Base-by-base conservation (phyloP, 345 rosid species). In the rapeseed (Brassica napus) region DNA sequence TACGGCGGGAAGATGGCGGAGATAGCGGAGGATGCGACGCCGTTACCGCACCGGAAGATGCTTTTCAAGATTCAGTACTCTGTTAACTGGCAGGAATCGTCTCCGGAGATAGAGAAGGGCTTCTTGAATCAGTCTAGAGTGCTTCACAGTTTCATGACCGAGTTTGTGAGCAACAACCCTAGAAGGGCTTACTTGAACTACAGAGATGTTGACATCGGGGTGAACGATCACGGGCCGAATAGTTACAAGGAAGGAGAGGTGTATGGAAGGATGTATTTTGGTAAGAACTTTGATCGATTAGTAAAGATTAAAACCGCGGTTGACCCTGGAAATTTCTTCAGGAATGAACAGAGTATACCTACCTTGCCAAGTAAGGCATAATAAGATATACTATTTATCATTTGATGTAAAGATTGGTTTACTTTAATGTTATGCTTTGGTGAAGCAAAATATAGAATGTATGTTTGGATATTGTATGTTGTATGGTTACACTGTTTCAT, bases 1-100 rank as follows among this genome's bases (percentile, higher is more conserved):
- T 90, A 90, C 2, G 97, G 97, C 0, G 94, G 96, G 1, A 84
- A n/a, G 79, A 87, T 89, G 94, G 71, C 68, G 1, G 84, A 89
- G 66, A 68, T 91, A 5, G 32, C 85, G 0, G 66, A 47, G 9
- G 4, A 74, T 0, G 87, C 80, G 0, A 80, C 89, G 21, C 90
- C 96, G 0, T 89, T 86, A 1, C 93, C 98, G 0, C 98, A 93
- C 1, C 49, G 97, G 4, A 82, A 93, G 0, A 89, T 86, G 26
- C 59, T 93, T 63, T 89, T 28, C 64, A 88, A 86, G 82, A 74
- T 92, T 18, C 85, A 85, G 63, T 85, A 89, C 60, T 64, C 82
- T 0, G 71, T 84, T 26, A 85, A 65, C 7, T 91, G 94, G 97
- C 15, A 75, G 6, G 82, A 87, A 4, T 72, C 81, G 0, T 82